A percentile compares a stretch with the other conserved stretches of the same genome.
phyloP scores from a whole-genome alignment of 192 early-diverging fungal genomes.

The Lobulomyces angularis region DNA sequence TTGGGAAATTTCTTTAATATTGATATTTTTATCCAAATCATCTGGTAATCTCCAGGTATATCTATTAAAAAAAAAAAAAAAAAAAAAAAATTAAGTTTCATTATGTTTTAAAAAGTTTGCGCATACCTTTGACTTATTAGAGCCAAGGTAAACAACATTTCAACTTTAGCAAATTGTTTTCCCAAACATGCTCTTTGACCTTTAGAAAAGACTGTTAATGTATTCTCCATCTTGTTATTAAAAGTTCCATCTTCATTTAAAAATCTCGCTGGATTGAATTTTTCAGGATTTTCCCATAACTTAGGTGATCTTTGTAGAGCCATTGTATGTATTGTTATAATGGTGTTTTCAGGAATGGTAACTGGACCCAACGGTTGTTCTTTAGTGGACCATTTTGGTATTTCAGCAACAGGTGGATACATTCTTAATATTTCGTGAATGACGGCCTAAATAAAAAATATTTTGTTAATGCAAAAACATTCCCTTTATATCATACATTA shows the following conservation, averaged over 20 bases:
- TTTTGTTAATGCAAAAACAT: background rate
- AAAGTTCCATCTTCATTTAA: background rate
- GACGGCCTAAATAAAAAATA: constrained; percentile 7
- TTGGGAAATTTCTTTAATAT: no score
- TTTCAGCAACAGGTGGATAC: constrained; percentile 12
- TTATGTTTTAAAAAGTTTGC: no score
- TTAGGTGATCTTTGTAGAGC: no score
- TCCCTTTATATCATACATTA: constrained; percentile 3
- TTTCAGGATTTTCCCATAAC: no score
- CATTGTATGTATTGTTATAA: constrained; percentile 2
- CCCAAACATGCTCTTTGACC: constrained; percentile 22
- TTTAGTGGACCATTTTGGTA: constrained; percentile 15
- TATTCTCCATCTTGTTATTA: background rate
- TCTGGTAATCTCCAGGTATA: no score
- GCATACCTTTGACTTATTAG: constrained; percentile 11
- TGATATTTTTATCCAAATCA: no score
- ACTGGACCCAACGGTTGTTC: constrained; percentile 5
- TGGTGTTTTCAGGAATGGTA: constrained; percentile 3
- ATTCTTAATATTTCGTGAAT: constrained; percentile 27
- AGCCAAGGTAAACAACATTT: constrained; percentile 12
- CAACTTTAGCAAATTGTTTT: constrained; percentile 24
- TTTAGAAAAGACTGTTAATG: constrained; percentile 18
- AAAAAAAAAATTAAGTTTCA: no score
- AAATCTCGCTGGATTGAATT: constrained; percentile 4
- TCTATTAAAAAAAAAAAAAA: no score